Conservation (phyloP, 352 stramenopile species). For the Aphanomyces cochlioides region DNA sequence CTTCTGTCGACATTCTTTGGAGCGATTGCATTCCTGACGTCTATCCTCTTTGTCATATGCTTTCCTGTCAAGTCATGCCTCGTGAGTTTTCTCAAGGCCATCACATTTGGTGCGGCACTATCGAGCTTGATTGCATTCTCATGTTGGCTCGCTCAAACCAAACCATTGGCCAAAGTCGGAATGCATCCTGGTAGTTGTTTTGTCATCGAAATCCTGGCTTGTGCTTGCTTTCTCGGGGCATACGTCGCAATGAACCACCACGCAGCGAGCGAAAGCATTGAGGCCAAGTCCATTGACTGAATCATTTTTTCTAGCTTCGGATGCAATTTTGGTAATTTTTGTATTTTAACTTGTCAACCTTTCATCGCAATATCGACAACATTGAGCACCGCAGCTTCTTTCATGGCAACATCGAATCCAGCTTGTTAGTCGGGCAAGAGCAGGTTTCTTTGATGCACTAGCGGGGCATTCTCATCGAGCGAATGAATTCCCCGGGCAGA, state of each 20-base stretch:
- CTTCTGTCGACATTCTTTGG: slow-evolving; percentile 4
- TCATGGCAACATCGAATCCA: no score
- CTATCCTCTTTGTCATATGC: slow-evolving; percentile 7
- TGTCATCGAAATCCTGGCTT: slow-evolving; percentile 6
- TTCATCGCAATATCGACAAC: no score
- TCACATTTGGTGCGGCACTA: background rate
- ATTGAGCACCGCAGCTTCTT: no score
- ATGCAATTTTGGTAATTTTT: background rate
- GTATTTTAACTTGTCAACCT: no score
- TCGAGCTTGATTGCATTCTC: slow-evolving; percentile 16
- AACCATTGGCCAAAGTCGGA: slow-evolving; percentile 4
- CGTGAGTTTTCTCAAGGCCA: background rate
- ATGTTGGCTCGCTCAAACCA: slow-evolving; percentile 13
- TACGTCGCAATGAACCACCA: slow-evolving; percentile 15
- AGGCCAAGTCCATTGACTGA: slow-evolving; percentile 11
- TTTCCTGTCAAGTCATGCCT: slow-evolving; percentile 6
- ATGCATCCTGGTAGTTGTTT: slow-evolving; percentile 9
- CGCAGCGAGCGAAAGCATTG: slow-evolving; percentile 4
- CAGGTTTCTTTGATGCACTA: no score
- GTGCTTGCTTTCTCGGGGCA: background rate
- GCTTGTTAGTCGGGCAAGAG: no score
- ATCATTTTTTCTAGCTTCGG: slow-evolving; percentile 1
- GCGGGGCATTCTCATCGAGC: no score
- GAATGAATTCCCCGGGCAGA: no score
- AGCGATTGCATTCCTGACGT: background rate